Evolutionary conservation across 768 basidiomycete species (phyloP).

Genomic region (Polyporus arcularius): DNA sequence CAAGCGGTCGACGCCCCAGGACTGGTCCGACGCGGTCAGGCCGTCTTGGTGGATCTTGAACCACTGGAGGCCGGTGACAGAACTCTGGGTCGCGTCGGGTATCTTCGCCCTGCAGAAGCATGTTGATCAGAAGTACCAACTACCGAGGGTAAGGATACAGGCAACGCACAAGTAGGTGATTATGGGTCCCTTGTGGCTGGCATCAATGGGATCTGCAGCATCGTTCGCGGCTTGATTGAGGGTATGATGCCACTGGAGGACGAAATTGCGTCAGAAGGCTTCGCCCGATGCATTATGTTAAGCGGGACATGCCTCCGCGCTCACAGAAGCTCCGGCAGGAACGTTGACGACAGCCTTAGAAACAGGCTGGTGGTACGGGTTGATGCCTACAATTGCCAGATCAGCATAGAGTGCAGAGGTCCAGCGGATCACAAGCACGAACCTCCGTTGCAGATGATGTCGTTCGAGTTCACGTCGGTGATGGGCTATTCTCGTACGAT

Average conservation of each 20-base stretch:
- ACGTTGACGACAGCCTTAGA: constrained; percentile 48
- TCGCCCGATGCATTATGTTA: not conserved
- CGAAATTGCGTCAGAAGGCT: not conserved
- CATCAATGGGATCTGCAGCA: constrained; percentile 49
- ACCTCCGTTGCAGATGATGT: constrained; percentile 57
- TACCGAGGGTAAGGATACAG: not conserved
- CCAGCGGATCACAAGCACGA: not conserved
- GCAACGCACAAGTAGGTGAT: constrained; percentile 5
- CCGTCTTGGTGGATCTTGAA: constrained; percentile 55
- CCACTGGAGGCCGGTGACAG: constrained; percentile 52
- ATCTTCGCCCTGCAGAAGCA: constrained; percentile 40
- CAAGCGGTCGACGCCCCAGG: constrained; percentile 51
- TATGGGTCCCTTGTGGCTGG: constrained; percentile 51
- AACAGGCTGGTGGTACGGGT: constrained; percentile 50
- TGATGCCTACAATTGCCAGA: constrained; percentile 35
- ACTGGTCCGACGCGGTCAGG: constrained; percentile 26
- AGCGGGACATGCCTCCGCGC: constrained; percentile 49
- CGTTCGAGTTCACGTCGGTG: constrained; percentile 54
- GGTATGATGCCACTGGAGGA: constrained; percentile 7
- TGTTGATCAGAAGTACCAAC: not conserved
- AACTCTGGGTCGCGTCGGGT: constrained; percentile 44
- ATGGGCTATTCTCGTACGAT: constrained; percentile 43
- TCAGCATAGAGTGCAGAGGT: too few species aligned
- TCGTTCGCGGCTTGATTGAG: constrained; percentile 35
- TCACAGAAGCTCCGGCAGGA: constrained; percentile 54